Evolutionary conservation across 2,329 filamentous ascomycete species (phyloP), one percentile per base, ranked within the genome.

Genomic region (Fusarium tupiense): DNA sequence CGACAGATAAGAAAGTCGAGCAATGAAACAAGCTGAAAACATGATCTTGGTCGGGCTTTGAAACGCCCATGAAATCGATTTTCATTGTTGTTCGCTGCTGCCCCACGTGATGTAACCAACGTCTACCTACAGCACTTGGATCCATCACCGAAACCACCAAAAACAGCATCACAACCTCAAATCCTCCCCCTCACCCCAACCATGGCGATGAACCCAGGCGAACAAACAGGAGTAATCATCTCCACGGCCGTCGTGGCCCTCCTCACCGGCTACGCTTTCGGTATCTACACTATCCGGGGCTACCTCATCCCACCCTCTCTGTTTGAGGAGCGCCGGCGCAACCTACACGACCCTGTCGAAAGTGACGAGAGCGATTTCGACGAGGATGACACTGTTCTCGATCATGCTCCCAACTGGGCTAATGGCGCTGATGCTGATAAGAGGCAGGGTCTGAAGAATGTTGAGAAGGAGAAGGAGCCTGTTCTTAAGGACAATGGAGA

Each of bases 211-310:
- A 85, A 88, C 73, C 80, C 85, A 41, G 72, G 81, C 61, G 78
- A 85, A 58, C 83, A 85, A 53, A 86, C 87, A 20, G 88, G 90
- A 69, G 86, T 95, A 66, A 86, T 95, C 52, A 84, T 96, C 72
- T 90, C 91, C 62, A 95, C 94, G 24, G 91, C 91, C 73, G 88
- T 97, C 71, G 85, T 96, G 64, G 89, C 92, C 72, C 91, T 93
- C 75, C 81, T 96, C 61, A 89, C 90, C 3, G 95, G 95, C 77
- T 97, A 96, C 84, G 90, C 95, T 43, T 88, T 98, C 20, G 94
- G 94, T 72, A 85, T 97, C 68, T 95, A 95, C 83, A 88, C 91
- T 24, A 88, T 89, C 69, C 87, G 83, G 64, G 89, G 89, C 64
- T 91, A 90, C 84, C 80, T 91, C 52, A 84, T 91, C 77, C 86